Base-by-base conservation (phyloP, 495 filamentous ascomycete species). In the Penicillium samsonianum region DNA sequence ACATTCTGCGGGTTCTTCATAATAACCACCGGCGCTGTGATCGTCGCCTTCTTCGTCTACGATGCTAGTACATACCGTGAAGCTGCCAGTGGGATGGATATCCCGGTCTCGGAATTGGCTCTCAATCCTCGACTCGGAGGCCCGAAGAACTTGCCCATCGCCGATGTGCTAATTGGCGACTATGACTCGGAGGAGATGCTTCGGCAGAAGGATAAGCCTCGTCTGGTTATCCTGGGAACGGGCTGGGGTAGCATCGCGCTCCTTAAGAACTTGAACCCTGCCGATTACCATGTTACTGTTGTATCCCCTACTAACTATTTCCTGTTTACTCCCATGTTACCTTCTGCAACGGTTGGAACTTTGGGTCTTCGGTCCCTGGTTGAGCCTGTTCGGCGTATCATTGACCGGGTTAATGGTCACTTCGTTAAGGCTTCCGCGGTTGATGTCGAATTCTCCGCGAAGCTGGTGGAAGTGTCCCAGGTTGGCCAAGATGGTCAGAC, bases 281-380 rank as follows among this genome's bases (percentile, higher is more conserved):
- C 90, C 5, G 87, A 95, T 60, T 98, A 96, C 67, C 91, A 98
- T 70, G 85, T 98, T 62, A 96, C 92, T 12, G 90, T 98, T 35
- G 87, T 99, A 42, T 94, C 90, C 1, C 92, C 95, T 1, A 87
- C 87, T 28, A 98, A 98, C 62, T 95, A 98, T 74, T 99, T 99
- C 75, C 72, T 98, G 37, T 99, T 98, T 71, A 98, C 95, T 2
- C 95, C 95, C 3, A 96, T 99, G 90, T 79, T 99, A 20, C 95
- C 95, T 2, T 93, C 90, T 20, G 95, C 93, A 8, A 99, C 95
- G 0, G 95, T 99, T 25, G 95, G 95, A 1, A 99, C 95, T 0
- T 73, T 99, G 55, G 94, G 96, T 62, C 79, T 97, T 63, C 80
- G 91, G 62, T 94, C 90, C 23, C 73, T 99, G 60, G 89, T 96